These are phyloP conservation scores for Aspergillus sp. DNA, from an alignment of 2,329 filamentous ascomycete genomes.

Conservation along the genomic window DNA sequence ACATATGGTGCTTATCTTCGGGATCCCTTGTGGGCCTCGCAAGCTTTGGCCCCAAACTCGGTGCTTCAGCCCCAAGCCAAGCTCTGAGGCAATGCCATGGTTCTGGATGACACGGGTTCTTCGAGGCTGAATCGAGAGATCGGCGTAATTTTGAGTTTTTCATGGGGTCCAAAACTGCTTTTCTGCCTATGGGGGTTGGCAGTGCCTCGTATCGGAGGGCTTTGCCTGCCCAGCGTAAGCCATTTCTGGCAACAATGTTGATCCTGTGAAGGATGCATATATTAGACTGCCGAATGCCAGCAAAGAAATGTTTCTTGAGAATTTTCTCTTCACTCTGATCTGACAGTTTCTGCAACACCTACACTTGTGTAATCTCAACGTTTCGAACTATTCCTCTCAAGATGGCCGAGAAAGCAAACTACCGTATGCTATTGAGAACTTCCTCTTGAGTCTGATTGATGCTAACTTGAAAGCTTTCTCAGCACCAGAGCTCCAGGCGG, in stretches of 20 bases:
- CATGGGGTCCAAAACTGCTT: not conserved
- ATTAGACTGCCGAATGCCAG: not conserved
- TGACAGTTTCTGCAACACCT: not conserved
- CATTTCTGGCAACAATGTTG: not conserved
- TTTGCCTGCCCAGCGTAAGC: not conserved
- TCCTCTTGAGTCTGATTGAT: not conserved
- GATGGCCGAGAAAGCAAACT: conserved; percentile 3
- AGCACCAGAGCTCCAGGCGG: not conserved
- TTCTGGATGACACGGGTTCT: no score
- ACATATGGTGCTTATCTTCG: no score
- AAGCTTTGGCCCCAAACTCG: no score
- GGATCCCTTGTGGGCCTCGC: no score
- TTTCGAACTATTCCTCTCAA: not conserved
- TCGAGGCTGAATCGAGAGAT: not conserved
- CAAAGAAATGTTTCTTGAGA: not conserved
- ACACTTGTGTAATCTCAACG: not conserved
- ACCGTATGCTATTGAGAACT: not conserved
- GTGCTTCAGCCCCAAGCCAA: no score
- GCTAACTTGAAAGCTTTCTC: not conserved
- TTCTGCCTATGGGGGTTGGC: not conserved
- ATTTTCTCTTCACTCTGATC: not conserved
- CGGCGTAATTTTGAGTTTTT: not conserved
- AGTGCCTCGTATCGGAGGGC: not conserved
- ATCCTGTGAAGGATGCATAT: not conserved
- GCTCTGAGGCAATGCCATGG: no score